phyloP scores from a whole-genome alignment of 768 basidiomycete genomes.

The Phallus indusiatus region DNA sequence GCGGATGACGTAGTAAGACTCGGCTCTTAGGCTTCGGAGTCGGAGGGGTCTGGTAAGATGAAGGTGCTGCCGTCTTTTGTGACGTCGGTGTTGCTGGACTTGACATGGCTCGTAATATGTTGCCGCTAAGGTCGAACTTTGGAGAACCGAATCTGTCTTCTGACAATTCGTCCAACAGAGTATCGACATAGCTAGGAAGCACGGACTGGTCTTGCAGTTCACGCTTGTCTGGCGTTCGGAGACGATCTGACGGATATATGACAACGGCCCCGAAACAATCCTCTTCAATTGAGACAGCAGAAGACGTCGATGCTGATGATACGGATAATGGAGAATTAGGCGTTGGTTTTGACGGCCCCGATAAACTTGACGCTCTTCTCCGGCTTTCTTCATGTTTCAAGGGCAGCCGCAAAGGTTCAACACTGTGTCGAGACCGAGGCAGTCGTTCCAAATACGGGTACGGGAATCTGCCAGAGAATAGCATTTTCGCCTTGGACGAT shows the following conservation, averaged over 20 bases:
- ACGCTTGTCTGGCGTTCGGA: neutral
- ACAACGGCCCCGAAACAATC: neutral
- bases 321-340: neutral
- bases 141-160: neutral
- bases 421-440: conserved; percentile 5
- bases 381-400: neutral
- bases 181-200: conserved; percentile 5
- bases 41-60: neutral
- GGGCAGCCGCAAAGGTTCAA: conserved; percentile 4
- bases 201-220: neutral
- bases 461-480: neutral
- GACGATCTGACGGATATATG: neutral
- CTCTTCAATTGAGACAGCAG: neutral
- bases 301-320: neutral
- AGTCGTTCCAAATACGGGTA: conserved; percentile 1
- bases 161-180: conserved; percentile 1
- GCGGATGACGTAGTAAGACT: neutral
- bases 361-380: neutral
- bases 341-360: neutral
- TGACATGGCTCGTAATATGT: neutral
- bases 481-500: conserved; percentile 1
- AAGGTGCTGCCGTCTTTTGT: neutral
- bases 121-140: neutral
- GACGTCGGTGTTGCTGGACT: neutral
- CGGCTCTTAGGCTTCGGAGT: neutral